These are phyloP conservation scores for Hanseniaspora lachancei DNA, from an alignment of 805 yeast species.

Conservation along the genomic window DNA sequence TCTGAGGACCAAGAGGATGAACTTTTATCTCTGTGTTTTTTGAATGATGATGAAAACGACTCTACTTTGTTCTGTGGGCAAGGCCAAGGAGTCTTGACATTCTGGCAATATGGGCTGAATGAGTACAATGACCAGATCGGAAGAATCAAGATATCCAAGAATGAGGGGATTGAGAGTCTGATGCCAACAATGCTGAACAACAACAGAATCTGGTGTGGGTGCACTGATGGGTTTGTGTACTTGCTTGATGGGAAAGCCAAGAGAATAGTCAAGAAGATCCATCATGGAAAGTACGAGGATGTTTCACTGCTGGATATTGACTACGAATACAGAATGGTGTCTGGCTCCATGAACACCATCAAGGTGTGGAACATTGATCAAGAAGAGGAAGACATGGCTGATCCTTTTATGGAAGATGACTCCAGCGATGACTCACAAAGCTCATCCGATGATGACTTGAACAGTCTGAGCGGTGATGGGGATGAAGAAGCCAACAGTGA, in stretches of 20 bases:
- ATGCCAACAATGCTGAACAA: constrained; percentile 37
- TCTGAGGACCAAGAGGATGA: constrained; percentile 94
- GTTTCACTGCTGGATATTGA: constrained; percentile 69
- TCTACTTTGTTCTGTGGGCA: constrained; percentile 60
- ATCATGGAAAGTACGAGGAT: constrained; percentile 61
- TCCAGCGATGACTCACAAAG: constrained; percentile 6
- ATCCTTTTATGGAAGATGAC: constrained; percentile 15
- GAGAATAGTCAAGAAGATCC: constrained; percentile 48
- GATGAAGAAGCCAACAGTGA: constrained; percentile 17
- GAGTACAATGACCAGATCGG: constrained; percentile 64
- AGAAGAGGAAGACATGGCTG: constrained; percentile 22
- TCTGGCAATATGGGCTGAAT: constrained; percentile 68
- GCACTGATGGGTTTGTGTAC: constrained; percentile 60
- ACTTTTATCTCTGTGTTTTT: constrained; percentile 58
- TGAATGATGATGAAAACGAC: constrained; percentile 49
- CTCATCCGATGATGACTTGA: constrained; percentile 15
- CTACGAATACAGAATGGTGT: constrained; percentile 60
- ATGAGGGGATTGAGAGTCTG: constrained; percentile 62
- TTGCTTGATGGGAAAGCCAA: constrained; percentile 56
- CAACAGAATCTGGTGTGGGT: constrained; percentile 61
- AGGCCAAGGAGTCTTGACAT: constrained; percentile 79
- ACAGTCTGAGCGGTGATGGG: constrained; percentile 22
- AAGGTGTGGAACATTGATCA: constrained; percentile 53
- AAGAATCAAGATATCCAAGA: constrained; percentile 54
- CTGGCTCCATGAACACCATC: constrained; percentile 72